Evolutionary conservation across 257 asterid species (phyloP).

Genomic region (Nicotiana tabacum): DNA sequence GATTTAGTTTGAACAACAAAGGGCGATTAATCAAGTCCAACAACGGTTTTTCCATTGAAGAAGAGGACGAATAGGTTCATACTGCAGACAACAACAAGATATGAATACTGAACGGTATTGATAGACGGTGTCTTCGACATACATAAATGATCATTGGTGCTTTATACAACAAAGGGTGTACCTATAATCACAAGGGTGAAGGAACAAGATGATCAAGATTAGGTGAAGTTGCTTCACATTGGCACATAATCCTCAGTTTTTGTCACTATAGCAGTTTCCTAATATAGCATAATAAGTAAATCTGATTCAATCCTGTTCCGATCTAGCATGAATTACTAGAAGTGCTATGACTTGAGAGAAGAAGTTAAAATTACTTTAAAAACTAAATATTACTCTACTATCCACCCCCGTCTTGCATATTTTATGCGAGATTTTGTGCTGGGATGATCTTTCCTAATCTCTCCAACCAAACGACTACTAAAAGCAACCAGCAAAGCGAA

Average conservation of each 20-base stretch:
- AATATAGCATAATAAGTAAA: neutral
- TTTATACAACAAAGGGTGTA: neutral
- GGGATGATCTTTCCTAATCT: neutral
- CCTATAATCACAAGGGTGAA: neutral
- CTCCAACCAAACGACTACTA: neutral
- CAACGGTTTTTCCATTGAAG: neutral
- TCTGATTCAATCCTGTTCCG: neutral
- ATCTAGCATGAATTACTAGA: neutral
- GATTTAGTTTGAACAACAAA: too few species aligned
- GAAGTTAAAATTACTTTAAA: neutral
- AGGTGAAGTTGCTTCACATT: neutral
- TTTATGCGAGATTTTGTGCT: neutral
- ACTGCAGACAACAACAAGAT: neutral
- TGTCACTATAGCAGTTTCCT: neutral
- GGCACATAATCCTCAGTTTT: neutral
- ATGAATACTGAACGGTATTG: neutral
- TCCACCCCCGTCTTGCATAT: neutral
- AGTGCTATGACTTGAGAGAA: neutral
- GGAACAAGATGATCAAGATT: neutral
- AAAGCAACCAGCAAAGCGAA: neutral
- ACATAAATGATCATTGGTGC: neutral
- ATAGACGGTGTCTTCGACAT: neutral
- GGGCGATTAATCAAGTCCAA: too few species aligned
- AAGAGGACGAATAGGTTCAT: slow-evolving; percentile 5
- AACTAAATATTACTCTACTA: neutral